Base-by-base conservation (phyloP, 148 eudicot species). In the Camellia japonica region DNA sequence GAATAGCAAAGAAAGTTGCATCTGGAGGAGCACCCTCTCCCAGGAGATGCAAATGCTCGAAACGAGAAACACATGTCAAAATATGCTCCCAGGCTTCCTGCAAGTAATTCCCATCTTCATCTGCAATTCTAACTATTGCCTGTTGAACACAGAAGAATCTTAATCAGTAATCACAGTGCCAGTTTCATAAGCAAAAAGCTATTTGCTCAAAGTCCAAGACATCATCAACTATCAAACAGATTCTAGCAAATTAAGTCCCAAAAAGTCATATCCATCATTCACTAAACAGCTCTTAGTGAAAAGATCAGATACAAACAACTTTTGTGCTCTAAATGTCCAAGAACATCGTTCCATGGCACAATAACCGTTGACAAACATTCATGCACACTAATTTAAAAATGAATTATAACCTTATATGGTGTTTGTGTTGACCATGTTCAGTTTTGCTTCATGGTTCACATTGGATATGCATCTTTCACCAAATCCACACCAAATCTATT, bases 41-140 rank as follows among this genome's bases (percentile, higher is more conserved):
- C 88, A 97, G 87, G 30, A 94, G 97, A 82, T 94, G 99, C 90
- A 97, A 91, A 83, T 97, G 99, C 87, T 97, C 99, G 85, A 94
- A 97, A 70, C 99, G 93, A 67, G 98, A 97, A 20, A 97, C 97
- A 82, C 99, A 97, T 4, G 95, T 97, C 87, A 97, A 91, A 52
- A 94, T 90, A 87, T 97, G 99, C 85, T 94, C 98, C 99, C 99
- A 97, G 43, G 97, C 99, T 78, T 97, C 98, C 80, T 94, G 99
- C 80, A 97, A 84, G 87, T 91, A 87, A 82, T 97, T 94, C 43
- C 99, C 99, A 84, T 97, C 99, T 87, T 97, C 99, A 76, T 97
- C 98, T 81, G 99, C 99, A 85, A 94, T 92, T 66, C 95, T 88
- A 71, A 94, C 88, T 77, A 97, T 84, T 81, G 98, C 97, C 99